These are phyloP conservation scores for Camelina hispida DNA, from an alignment of 345 rosid species.

Conservation along the genomic window DNA sequence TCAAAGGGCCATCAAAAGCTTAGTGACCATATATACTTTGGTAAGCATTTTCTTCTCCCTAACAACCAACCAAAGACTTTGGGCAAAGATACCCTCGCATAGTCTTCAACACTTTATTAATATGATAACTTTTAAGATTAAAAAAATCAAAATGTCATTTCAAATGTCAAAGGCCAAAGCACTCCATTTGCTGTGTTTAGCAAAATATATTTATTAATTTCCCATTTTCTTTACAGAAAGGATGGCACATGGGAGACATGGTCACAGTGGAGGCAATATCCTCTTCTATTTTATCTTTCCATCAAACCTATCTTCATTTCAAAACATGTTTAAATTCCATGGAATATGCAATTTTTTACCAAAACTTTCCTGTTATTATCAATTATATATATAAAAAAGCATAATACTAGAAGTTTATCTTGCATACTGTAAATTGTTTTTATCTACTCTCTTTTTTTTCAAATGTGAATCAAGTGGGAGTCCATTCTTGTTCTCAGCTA, in stretches of 20 bases:
- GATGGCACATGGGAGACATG: slow-evolving; percentile 88
- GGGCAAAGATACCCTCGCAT: slow-evolving; percentile 47
- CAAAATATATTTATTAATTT: slow-evolving; percentile 47
- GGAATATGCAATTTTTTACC: slow-evolving; percentile 21
- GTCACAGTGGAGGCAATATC: slow-evolving; percentile 68
- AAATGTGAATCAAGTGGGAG: background rate
- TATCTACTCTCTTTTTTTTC: background rate
- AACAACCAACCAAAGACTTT: slow-evolving; percentile 71
- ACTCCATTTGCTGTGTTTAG: slow-evolving; percentile 49
- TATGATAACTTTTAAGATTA: slow-evolving; percentile 22
- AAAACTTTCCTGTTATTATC: too few relatives aligned
- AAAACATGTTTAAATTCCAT: slow-evolving; percentile 37
- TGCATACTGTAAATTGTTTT: background rate
- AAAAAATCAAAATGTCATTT: slow-evolving; percentile 31
- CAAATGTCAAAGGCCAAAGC: slow-evolving; percentile 44
- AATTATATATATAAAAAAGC: too few relatives aligned
- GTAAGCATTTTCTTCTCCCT: slow-evolving; percentile 63
- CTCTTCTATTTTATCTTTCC: slow-evolving; percentile 61
- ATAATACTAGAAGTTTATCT: too few relatives aligned
- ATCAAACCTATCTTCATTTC: slow-evolving; percentile 38
- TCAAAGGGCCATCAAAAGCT: slow-evolving; percentile 51
- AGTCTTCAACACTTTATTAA: slow-evolving; percentile 41
- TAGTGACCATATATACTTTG: slow-evolving; percentile 45
- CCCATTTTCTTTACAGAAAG: slow-evolving; percentile 72
- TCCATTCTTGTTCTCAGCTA: background rate